Percentiles rank a stretch among this genome's conserved stretches.
These are phyloP conservation scores for Larix kaempferi DNA, from an alignment of 75 land plant genomes.

Conservation along the genomic window DNA sequence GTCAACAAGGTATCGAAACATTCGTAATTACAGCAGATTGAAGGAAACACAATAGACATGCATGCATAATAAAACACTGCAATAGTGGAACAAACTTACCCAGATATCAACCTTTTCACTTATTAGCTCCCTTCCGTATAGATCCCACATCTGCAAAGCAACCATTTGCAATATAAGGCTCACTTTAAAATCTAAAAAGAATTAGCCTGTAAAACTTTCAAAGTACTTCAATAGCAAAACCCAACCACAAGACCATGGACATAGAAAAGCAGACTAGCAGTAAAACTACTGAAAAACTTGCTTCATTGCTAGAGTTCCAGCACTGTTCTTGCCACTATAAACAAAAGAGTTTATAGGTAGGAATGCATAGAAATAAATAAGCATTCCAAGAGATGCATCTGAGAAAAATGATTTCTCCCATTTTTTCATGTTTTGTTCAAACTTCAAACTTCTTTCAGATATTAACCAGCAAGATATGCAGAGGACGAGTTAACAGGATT, in stretches of 20 bases:
- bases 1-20: background rate
- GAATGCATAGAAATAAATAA: background rate
- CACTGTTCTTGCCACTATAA: background rate
- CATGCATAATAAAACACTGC: slow-evolving; percentile 1
- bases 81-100: slow-evolving; percentile 57
- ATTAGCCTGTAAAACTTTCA: background rate
- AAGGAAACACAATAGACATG: background rate
- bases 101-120: slow-evolving; percentile 97
- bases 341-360: background rate
- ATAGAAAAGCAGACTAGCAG: background rate
- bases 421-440: background rate
- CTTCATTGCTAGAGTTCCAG: background rate
- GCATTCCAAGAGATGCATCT: background rate
- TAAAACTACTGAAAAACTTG: background rate
- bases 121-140: slow-evolving; percentile 79
- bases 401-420: background rate
- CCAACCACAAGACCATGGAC: background rate
- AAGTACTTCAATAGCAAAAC: background rate
- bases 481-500: background rate
- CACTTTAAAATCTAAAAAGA: background rate
- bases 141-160: slow-evolving; percentile 94
- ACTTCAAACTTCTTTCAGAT: background rate
- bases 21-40: background rate
- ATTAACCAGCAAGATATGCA: background rate
- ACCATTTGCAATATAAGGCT: background rate